A percentile compares a stretch with the other conserved stretches of the same genome.
Evolutionary conservation across 352 stramenopile species (phyloP).

Genomic region (Globisporangium takayamanum): DNA sequence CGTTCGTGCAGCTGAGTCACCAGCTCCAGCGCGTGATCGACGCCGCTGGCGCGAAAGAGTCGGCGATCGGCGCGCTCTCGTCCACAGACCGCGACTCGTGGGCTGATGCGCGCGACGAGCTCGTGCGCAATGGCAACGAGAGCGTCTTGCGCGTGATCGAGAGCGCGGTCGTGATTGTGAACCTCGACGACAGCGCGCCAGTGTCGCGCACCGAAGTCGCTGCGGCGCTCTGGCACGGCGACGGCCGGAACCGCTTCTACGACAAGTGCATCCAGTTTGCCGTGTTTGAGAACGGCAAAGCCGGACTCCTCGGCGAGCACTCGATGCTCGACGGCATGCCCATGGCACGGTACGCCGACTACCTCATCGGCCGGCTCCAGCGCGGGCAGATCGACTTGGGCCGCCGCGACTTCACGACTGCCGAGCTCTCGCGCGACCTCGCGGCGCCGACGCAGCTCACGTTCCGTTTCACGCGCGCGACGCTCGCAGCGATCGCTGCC

Average conservation of each 20-base stretch:
- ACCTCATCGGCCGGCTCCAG: slow-evolving; percentile 48
- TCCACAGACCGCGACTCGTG: slow-evolving; percentile 66
- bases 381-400: slow-evolving; percentile 45
- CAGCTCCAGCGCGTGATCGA: slow-evolving; percentile 53
- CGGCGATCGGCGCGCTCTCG: slow-evolving; percentile 62
- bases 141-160: slow-evolving; percentile 48
- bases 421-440: slow-evolving; percentile 22
- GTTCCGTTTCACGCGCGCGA: slow-evolving; percentile 49
- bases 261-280: slow-evolving; percentile 97
- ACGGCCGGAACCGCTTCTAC: slow-evolving; percentile 94
- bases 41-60: slow-evolving; percentile 36
- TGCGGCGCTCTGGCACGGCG: slow-evolving; percentile 68
- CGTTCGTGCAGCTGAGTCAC: slow-evolving; percentile 51
- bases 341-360: slow-evolving; percentile 68
- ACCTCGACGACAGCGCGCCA: slow-evolving; percentile 58
- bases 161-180: slow-evolving; percentile 59
- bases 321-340: slow-evolving; percentile 88
- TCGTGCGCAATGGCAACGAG: slow-evolving; percentile 64
- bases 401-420: slow-evolving; percentile 27
- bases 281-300: slow-evolving; percentile 94
- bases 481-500: slow-evolving; percentile 36
- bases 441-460: slow-evolving; percentile 30
- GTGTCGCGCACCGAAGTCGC: slow-evolving; percentile 61
- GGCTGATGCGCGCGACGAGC: slow-evolving; percentile 67
- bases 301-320: slow-evolving; percentile 91